A percentile compares a stretch with the other conserved stretches of the same genome.
These are phyloP conservation scores for Epichloe brachyelytri DNA, from an alignment of 2,329 filamentous ascomycete genomes.

Conservation along the genomic window DNA sequence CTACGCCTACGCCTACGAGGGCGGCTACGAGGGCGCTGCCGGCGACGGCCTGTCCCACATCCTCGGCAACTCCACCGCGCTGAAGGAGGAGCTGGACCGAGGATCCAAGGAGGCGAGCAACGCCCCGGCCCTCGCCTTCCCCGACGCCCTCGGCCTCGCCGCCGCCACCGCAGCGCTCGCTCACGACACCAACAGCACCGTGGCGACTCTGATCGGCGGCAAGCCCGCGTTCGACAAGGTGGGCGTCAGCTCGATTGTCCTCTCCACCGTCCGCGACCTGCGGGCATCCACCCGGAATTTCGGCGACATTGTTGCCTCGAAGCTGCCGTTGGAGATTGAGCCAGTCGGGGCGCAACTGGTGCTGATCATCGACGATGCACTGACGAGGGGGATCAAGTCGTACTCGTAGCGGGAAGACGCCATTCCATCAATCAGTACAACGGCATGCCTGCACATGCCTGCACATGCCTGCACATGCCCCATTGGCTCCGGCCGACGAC, in stretches of 20 bases:
- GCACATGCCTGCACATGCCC: no score
- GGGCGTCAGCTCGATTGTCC: not conserved
- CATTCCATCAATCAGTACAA: no score
- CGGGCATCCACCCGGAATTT: not conserved
- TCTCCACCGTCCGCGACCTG: not conserved
- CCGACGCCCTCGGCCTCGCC: not conserved
- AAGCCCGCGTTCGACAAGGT: not conserved
- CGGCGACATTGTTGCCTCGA: not conserved
- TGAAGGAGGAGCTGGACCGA: slow-evolving; percentile 5
- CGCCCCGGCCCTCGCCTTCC: not conserved
- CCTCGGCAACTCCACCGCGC: not conserved
- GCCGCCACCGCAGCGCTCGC: not conserved
- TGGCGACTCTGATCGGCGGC: not conserved
- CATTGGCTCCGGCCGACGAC: no score
- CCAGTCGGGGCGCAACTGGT: not conserved
- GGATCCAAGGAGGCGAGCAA: not conserved
- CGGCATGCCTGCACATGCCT: no score
- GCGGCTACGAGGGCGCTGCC: no score
- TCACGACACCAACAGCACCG: not conserved
- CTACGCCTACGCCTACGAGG: no score
- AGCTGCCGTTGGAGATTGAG: not conserved
- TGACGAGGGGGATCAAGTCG: not conserved
- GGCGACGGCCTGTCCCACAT: not conserved
- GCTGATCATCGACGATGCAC: not conserved
- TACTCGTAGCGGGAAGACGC: not conserved